A percentile compares a stretch with the other conserved stretches of the same genome.
These are phyloP conservation scores for Phaeotremella fagi DNA, from an alignment of 768 basidiomycete species.

Conservation along the genomic window DNA sequence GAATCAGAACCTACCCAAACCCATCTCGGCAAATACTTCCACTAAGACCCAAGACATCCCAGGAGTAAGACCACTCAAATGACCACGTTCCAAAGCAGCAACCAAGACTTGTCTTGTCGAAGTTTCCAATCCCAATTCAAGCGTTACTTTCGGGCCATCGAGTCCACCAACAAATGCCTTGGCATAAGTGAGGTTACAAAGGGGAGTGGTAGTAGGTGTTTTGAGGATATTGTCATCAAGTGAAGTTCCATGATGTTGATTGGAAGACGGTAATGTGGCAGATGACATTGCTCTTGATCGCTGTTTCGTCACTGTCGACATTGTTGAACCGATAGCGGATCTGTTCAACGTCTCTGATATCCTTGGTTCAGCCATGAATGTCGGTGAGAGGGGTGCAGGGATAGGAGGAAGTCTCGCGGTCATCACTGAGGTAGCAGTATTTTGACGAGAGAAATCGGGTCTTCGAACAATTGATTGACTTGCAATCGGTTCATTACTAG, in stretches of 20 bases:
- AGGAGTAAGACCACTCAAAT: constrained; percentile 56
- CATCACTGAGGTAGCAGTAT: background rate
- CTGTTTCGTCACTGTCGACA: background rate
- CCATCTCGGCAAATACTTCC: constrained; percentile 84
- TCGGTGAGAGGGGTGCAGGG: background rate
- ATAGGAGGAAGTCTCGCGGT: background rate
- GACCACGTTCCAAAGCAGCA: constrained; percentile 62
- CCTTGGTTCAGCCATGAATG: background rate
- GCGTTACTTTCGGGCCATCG: constrained; percentile 52
- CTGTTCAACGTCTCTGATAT: background rate
- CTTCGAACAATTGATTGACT: too few species aligned
- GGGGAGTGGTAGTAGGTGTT: background rate
- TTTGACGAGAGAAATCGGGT: constrained; percentile 4
- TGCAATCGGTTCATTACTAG: too few species aligned
- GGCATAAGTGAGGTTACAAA: constrained; percentile 9
- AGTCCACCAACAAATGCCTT: constrained; percentile 20
- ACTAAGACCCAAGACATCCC: constrained; percentile 74
- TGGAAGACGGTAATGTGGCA: background rate
- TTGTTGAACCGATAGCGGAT: background rate
- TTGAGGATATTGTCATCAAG: constrained; percentile 16
- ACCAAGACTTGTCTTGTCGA: constrained; percentile 69
- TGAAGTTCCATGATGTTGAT: constrained; percentile 7
- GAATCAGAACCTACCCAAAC: constrained; percentile 64
- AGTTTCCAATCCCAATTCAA: constrained; percentile 65
- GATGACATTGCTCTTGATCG: background rate